Base-by-base conservation (phyloP, 2,329 filamentous ascomycete genomes). In the Claviceps paspali region DNA sequence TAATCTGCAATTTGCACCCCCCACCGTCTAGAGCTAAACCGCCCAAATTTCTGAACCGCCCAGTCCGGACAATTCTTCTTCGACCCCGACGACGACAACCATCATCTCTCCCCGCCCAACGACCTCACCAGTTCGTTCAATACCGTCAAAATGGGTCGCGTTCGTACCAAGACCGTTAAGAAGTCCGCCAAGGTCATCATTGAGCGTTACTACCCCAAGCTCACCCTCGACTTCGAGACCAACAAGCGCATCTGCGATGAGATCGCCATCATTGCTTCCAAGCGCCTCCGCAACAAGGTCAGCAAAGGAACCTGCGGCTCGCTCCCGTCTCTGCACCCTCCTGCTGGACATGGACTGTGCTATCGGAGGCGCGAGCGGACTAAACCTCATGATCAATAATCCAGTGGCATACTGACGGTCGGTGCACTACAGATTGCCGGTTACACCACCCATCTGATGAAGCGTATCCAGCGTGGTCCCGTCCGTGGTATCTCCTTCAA, bases 401-500 rank as follows among this genome's bases (percentile, higher is more conserved):
- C 6, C 26, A n/a, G 23, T 11, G 6, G 7, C 4, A 27, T 22
- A 5, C 40, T 42, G 23, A 42, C 40, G 14, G 3, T 18, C 15
- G 3, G 26, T 17, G 14, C 5, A 29, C 2, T 43, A 38, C 50
- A 88, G 84, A 92, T 94, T 72, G 87, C 91, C 60, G 91, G 91
- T 58, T 96, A 94, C 79, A 94, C 88, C 57, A 96, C 91, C 52
- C 86, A 93, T 64, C 65, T 92, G 68, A 98, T 98, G 92, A 96
- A 96, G 81, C 91, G 91, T 69, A 98, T 98, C 57, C 91, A 96
- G 76, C 86, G 91, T 65, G 91, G 91, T 51, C 91, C 91, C 51
- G 91, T 98, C 68, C 92, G 91, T 58, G 91, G 91, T 75, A 98
- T 98, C 71, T 98, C 92, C 68, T 98, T 98, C 87, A 98, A 98